Evolutionary conservation across 1,284 basidiomycete species (phyloP), one percentile per base, ranked within the genome.

Genomic region (Inonotus obliquus): DNA sequence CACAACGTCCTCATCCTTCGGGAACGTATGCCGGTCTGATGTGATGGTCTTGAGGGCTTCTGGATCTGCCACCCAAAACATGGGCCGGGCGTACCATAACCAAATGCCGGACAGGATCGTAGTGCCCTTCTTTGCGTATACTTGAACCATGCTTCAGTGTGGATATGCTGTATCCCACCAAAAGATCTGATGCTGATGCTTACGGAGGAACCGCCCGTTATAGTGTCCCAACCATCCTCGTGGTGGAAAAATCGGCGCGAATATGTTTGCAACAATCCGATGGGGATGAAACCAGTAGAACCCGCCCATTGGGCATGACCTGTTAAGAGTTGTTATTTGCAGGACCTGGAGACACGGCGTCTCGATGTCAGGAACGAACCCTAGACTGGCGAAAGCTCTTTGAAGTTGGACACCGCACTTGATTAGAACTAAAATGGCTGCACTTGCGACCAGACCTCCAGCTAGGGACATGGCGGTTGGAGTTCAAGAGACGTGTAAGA

Each of bases 1-100:
- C 38, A 54, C 59, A 19, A 44, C 54, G 3, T 51, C 39, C 23
- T 56, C 19, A n/a, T 57, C 54, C 29, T 56, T 61, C 47, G 23
- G 49, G 32, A 61, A 61, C 19, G 54, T 61, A 27, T 56, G 37
- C n/a, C 60, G 57, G 39, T 61, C 60, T 19, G 60, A 49, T 4
- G 60, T 57, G 54, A 61, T 38, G 3, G 35, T 29, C 54, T 61
- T 61, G 27, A 61, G 27, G 6, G 54, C 54, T 11, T 61, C 54
- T 11, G 23, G 47, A 35, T 61, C 60, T 25, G 54, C 60, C 19
- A 56, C 38, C 53, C 53, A 57, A 41, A 56, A 57, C 39, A 52
- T 61, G 21, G 60, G 54, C 38, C 17, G 56, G 19, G 44, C 27
- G n/a, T 38, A 21, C 54, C 54, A 48, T 2, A 61, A 27, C 10